Evolutionary conservation across 2,329 filamentous ascomycete genomes (phyloP).

Genomic region (Zymoseptoria passerinii): DNA sequence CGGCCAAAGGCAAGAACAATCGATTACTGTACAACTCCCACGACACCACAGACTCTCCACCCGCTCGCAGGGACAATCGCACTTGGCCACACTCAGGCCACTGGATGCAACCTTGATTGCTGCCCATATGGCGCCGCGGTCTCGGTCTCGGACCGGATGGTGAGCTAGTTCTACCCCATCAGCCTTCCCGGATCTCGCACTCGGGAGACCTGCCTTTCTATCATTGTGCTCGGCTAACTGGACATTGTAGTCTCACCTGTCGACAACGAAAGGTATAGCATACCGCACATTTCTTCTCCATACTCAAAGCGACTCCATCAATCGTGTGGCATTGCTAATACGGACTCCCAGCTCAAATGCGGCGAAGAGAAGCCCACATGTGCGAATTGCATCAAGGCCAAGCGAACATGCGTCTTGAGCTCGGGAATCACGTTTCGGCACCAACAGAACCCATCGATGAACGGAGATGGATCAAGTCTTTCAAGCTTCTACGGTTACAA

Average conservation of each 20-base stretch:
- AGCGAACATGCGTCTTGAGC: conserved; percentile 52
- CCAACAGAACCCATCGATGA: conserved; percentile 63
- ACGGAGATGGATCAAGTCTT: conserved; percentile 43
- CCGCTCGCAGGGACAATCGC: neutral
- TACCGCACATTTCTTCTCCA: neutral
- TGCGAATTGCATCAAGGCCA: conserved; percentile 53
- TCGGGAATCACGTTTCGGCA: conserved; percentile 59
- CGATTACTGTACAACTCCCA: neutral
- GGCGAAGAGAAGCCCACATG: conserved; percentile 55
- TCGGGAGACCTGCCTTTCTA: conserved; percentile 5
- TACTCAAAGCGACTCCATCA: neutral
- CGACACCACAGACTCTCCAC: neutral
- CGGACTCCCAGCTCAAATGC: conserved; percentile 50
- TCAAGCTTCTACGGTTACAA: conserved; percentile 59
- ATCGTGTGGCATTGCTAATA: neutral
- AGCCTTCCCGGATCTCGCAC: neutral
- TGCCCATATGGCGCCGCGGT: conserved; percentile 22
- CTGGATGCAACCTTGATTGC: neutral
- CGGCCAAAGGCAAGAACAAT: too few relatives aligned
- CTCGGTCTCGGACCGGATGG: conserved; percentile 29
- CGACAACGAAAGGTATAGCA: conserved; percentile 25
- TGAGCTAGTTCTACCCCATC: conserved; percentile 17
- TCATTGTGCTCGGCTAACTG: neutral
- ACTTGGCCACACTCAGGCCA: too few relatives aligned
- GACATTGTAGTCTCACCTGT: conserved; percentile 23